Evolutionary conservation across 148 eudicot genomes (phyloP).

Genomic region (Cornus suecica): DNA sequence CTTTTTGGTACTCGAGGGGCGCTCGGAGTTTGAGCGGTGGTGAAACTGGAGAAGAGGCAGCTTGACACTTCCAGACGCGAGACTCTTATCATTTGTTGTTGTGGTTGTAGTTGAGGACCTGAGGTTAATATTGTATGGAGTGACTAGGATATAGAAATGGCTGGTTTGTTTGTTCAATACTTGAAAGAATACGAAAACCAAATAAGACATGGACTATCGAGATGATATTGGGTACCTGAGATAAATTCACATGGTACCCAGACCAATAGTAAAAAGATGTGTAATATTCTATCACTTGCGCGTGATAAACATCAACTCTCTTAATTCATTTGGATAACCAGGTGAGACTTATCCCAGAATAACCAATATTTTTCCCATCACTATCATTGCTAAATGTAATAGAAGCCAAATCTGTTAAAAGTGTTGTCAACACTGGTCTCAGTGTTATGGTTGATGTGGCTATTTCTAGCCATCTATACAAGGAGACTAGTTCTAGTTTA

Average conservation of each 20-base stretch:
- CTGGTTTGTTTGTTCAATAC: not conserved
- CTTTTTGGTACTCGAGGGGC: conserved; percentile 17
- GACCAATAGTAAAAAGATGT: too few relatives aligned
- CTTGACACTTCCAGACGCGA: not conserved
- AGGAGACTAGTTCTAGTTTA: too few relatives aligned
- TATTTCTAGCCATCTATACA: conserved; percentile 25
- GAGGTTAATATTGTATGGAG: not conserved
- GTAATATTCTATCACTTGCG: too few relatives aligned
- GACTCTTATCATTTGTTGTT: conserved; percentile 10
- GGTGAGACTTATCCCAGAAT: too few relatives aligned
- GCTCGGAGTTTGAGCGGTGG: conserved; percentile 15
- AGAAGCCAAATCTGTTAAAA: conserved; percentile 14
- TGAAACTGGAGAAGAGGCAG: conserved; percentile 13
- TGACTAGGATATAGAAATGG: conserved; percentile 9
- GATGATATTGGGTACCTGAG: too few relatives aligned
- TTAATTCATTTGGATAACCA: too few relatives aligned
- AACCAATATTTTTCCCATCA: too few relatives aligned
- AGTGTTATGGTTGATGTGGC: not conserved
- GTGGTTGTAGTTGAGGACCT: not conserved
- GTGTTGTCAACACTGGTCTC: conserved; percentile 1
- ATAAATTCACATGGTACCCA: too few relatives aligned
- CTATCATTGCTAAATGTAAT: conserved; percentile 11
- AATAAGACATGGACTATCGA: too few relatives aligned
- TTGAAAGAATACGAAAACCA: not conserved
- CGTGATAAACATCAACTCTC: too few relatives aligned